Evolutionary conservation across 768 basidiomycete genomes (phyloP).

Genomic region (Tulasnella sp.): DNA sequence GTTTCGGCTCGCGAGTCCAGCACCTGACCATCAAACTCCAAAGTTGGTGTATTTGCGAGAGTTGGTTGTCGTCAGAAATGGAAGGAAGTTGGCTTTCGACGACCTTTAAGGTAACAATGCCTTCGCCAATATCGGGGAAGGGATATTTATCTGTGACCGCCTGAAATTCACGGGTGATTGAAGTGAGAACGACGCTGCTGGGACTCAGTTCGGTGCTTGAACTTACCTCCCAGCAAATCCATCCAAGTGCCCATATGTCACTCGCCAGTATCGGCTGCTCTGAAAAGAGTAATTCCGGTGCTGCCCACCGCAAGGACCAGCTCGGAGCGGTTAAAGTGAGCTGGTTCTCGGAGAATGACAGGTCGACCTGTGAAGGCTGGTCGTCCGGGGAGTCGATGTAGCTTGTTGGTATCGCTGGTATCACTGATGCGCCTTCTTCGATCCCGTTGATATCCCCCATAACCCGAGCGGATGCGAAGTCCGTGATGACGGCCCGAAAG

Average conservation of each 20-base stretch:
- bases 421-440: not conserved
- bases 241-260: not conserved
- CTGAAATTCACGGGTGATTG: not conserved
- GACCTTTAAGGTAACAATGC: not conserved
- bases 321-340: not conserved
- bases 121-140: not conserved
- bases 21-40: not conserved
- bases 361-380: not conserved
- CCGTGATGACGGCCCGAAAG: not conserved
- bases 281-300: not conserved
- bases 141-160: not conserved
- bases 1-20: not conserved
- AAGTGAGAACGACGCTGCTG: too few relatives aligned
- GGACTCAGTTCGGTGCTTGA: not conserved
- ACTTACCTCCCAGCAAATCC: not conserved
- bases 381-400: not conserved
- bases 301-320: slow-evolving; percentile 1
- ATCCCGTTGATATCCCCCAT: not conserved
- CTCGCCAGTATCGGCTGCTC: not conserved
- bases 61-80: not conserved
- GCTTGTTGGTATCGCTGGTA: not conserved
- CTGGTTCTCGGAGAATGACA: not conserved
- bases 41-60: not conserved
- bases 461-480: not conserved
- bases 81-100: not conserved